These are phyloP conservation scores for Fusarium palustre DNA, from an alignment of 2,329 filamentous ascomycete species.

Conservation along the genomic window DNA sequence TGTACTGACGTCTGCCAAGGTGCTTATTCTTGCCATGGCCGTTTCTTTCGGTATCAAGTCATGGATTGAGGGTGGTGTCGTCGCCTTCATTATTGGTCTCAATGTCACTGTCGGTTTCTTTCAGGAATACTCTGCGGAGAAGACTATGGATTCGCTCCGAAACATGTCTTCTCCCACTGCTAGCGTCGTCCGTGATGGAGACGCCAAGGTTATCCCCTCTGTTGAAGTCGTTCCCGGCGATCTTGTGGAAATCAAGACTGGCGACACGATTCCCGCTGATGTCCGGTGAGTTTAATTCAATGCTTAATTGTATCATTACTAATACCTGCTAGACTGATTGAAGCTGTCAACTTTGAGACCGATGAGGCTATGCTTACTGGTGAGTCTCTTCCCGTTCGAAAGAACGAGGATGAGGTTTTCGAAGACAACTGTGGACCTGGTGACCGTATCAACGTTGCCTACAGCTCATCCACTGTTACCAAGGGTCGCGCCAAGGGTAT, in stretches of 20 bases:
- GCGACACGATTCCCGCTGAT: constrained; percentile 71
- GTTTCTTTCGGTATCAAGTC: constrained; percentile 69
- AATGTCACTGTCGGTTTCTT: constrained; percentile 67
- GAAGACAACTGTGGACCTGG: constrained; percentile 58
- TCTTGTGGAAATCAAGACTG: constrained; percentile 64
- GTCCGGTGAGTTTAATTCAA: constrained; percentile 62
- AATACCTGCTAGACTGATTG: constrained; percentile 57
- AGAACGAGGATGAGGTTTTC: constrained; percentile 61
- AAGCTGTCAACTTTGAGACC: constrained; percentile 74
- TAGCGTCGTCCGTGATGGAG: constrained; percentile 57
- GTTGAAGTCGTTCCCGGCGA: constrained; percentile 68
- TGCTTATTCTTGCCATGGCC: constrained; percentile 67
- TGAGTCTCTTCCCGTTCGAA: constrained; percentile 70
- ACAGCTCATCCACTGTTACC: constrained; percentile 71
- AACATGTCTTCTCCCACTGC: constrained; percentile 59
- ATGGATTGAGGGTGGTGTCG: constrained; percentile 71
- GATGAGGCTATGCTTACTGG: constrained; percentile 74
- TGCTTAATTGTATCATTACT: constrained; percentile 51
- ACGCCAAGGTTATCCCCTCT: constrained; percentile 54
- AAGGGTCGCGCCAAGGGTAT: constrained; percentile 71
- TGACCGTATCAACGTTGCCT: constrained; percentile 72
- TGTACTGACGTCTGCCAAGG: constrained; percentile 49
- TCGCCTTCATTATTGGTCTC: constrained; percentile 67
- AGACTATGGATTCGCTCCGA: constrained; percentile 62
- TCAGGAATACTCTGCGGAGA: constrained; percentile 60